These are phyloP conservation scores for Plasmodium reichenowi DNA, from an alignment of 169 alveolate genomes.

Conservation along the genomic window DNA sequence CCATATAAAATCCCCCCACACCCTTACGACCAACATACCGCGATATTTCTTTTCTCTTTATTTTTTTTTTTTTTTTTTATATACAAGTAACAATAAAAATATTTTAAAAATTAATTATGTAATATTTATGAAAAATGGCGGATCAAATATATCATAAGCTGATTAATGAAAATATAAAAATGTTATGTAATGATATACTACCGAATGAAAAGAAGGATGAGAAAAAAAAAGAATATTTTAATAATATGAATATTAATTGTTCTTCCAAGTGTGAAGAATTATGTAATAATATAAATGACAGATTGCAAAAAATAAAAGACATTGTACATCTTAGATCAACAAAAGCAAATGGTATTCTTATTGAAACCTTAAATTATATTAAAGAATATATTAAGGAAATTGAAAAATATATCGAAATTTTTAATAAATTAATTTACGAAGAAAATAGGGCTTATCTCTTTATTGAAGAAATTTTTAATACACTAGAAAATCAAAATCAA, in stretches of 20 bases:
- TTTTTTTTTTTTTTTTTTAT: no score
- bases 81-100: no score
- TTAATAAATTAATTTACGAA: constrained; percentile 63
- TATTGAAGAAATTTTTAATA: constrained; percentile 36
- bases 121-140: constrained; percentile 17
- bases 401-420: constrained; percentile 55
- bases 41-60: no score
- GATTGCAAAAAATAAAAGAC: constrained; percentile 70
- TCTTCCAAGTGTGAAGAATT: constrained; percentile 73
- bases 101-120: background rate
- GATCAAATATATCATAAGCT: constrained; percentile 63
- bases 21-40: no score
- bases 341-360: constrained; percentile 55
- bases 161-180: constrained; percentile 62
- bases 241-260: constrained; percentile 29
- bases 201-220: constrained; percentile 7
- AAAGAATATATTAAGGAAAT: constrained; percentile 74
- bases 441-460: constrained; percentile 50
- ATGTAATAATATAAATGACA: constrained; percentile 65
- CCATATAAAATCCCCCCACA: no score
- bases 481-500: constrained; percentile 51
- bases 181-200: constrained; percentile 35
- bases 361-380: constrained; percentile 59
- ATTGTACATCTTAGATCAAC: constrained; percentile 68
- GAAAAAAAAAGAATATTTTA: constrained; percentile 14